Conservation (phyloP, 2,329 filamentous ascomycete species). For the Xylariales sp. region DNA sequence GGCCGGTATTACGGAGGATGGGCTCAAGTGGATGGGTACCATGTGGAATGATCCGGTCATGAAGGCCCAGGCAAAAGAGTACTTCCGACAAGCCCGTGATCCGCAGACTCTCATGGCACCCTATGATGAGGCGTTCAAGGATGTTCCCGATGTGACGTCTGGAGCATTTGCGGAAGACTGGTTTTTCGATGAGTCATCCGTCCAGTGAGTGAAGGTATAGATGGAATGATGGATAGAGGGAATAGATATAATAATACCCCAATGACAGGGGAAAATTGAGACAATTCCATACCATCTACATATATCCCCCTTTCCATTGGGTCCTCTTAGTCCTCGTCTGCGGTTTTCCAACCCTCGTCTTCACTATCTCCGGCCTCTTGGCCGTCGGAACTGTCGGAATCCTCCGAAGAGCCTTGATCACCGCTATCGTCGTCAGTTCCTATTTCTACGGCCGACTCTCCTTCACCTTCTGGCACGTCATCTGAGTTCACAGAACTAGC, state of each 20-base stretch:
- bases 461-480: neutral
- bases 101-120: constrained; percentile 39
- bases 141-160: constrained; percentile 38
- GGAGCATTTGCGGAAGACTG: constrained; percentile 44
- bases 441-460: neutral
- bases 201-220: neutral
- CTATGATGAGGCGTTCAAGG: constrained; percentile 46
- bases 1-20: constrained; percentile 41
- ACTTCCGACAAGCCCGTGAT: constrained; percentile 44
- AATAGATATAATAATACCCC: neutral
- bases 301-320: neutral
- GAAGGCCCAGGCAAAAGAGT: constrained; percentile 40
- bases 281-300: neutral
- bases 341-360: constrained; percentile 10
- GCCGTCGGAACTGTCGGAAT: neutral
- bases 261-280: neutral
- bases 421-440: neutral
- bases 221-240: neutral
- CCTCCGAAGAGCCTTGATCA: neutral
- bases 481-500: neutral
- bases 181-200: constrained; percentile 30
- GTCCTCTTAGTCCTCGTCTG: neutral
- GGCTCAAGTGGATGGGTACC: constrained; percentile 45
- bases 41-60: constrained; percentile 49
- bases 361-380: neutral